A percentile compares a stretch with the other conserved stretches of the same genome.
phyloP scores from a whole-genome alignment of 805 yeast genomes.

The Teunomyces stri region DNA sequence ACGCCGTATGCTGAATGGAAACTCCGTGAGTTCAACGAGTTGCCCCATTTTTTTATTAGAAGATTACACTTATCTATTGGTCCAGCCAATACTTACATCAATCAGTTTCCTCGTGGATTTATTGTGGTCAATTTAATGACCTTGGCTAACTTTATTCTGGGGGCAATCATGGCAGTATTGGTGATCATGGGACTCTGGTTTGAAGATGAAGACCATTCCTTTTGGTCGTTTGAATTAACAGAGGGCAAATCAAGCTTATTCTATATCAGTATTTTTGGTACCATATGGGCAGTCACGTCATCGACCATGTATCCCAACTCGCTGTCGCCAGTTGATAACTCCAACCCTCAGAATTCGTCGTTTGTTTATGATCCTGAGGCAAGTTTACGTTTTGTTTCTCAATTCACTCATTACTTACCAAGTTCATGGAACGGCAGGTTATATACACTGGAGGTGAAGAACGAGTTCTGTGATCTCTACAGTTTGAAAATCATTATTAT shows the following conservation, averaged over 20 bases:
- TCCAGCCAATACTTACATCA: conserved; percentile 78
- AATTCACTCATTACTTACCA: conserved; percentile 89
- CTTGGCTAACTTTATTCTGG: conserved; percentile 61
- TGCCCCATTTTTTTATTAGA: conserved; percentile 81
- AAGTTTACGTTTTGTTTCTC: conserved; percentile 73
- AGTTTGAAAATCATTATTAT: conserved; percentile 70
- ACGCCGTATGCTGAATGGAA: conserved; percentile 96
- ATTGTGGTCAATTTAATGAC: conserved; percentile 36
- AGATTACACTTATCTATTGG: conserved; percentile 74
- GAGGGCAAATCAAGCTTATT: conserved; percentile 78
- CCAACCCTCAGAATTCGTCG: conserved; percentile 23
- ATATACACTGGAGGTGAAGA: conserved; percentile 81
- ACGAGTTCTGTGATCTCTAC: conserved; percentile 76
- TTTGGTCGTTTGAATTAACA: conserved; percentile 84
- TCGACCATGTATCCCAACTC: conserved; percentile 46
- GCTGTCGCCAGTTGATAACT: conserved; percentile 21
- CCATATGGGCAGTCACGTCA: conserved; percentile 81
- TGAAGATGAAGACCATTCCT: conserved; percentile 78
- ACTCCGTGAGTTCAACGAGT: conserved; percentile 88
- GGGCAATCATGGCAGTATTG: conserved; percentile 85
- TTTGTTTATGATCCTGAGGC: conserved; percentile 91
- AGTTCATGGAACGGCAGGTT: conserved; percentile 79
- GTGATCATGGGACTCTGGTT: conserved; percentile 60
- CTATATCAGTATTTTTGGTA: conserved; percentile 85
- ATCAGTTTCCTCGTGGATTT: conserved; percentile 85